Evolutionary conservation across 495 filamentous ascomycete genomes (phyloP).

Genomic region (Barbatosphaeria neglecta): DNA sequence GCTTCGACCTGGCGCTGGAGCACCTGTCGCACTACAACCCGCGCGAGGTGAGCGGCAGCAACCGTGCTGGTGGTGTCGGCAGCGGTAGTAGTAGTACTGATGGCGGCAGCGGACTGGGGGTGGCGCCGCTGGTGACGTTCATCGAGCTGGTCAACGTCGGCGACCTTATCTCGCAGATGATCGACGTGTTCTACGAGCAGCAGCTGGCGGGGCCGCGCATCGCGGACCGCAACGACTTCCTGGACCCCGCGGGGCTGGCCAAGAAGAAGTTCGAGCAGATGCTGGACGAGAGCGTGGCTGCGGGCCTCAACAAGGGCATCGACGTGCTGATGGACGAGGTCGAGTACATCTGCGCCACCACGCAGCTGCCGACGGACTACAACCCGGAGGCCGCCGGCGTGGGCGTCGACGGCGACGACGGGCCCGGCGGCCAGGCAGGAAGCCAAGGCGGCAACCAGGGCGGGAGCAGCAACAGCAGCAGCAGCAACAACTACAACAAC

Average conservation of each 20-base stretch:
- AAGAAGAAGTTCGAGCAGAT: constrained; percentile 99
- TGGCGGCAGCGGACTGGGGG: too few species aligned
- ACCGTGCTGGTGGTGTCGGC: constrained; percentile 27
- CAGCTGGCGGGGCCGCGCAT: constrained; percentile 75
- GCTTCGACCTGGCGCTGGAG: constrained; percentile 83
- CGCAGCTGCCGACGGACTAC: constrained; percentile 78
- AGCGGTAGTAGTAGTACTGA: too few species aligned
- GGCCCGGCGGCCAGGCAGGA: background rate
- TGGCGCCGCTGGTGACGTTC: constrained; percentile 89
- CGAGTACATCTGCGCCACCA: constrained; percentile 85
- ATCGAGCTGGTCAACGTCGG: constrained; percentile 96
- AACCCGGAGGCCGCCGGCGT: constrained; percentile 44
- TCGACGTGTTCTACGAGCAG: constrained; percentile 97
- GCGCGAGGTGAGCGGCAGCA: constrained; percentile 66
- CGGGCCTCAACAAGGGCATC: constrained; percentile 92
- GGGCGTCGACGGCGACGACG: background rate
- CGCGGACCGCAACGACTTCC: constrained; percentile 84
- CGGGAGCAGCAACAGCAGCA: background rate
- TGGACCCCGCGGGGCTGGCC: constrained; percentile 79
- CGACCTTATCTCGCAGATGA: constrained; percentile 97
- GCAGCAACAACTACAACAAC: background rate
- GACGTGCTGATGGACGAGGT: constrained; percentile 98
- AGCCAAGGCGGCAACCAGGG: background rate
- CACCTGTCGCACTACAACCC: constrained; percentile 90
- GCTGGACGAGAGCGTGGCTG: constrained; percentile 93